Base-by-base conservation (phyloP, 345 rosid genomes). In the Excoecaria agallocha region DNA sequence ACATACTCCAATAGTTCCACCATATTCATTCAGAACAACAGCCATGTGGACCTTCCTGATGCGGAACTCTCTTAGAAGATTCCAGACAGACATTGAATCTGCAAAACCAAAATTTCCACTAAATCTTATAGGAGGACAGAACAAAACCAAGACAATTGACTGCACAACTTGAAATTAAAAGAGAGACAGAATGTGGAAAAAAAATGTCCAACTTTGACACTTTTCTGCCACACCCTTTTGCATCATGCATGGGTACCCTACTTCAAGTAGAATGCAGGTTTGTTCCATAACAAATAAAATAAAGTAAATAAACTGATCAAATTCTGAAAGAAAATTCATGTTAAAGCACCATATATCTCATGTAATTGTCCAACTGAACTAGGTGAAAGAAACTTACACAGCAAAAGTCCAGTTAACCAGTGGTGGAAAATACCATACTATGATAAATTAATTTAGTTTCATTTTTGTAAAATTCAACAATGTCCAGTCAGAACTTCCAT, bases 41-140 rank as follows among this genome's bases (percentile, higher is more conserved):
- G 97, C 99, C 96, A 95, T 93, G 86, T 95, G 97, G 83, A 95
- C 98, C 86, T 95, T 95, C 82, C 98, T 89, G 84, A 93, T 95
- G 69, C 98, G 94, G 50, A 95, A 93, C 83, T 95, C 99, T 84
- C 98, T 89, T 63, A 95, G 97, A 85, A 95, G 99, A 86, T 95
- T 93, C 98, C 99, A 93, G 80, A 95, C 99, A 43, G 96, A 91
- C 99, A 95, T 95, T 70, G 99, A 93, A 89, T 95, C 99, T 91
- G 93, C 84, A 85, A 72, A 78, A 74, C 51, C 74, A 72, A 61
- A 54, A 80, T 63, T 70, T 74, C 38, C 17, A 38, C 51, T 60
- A 70, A 72, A 71, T 30, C 63, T 35, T 71, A 54, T 37, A 61
- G 37, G 11, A 8, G 39, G 62, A 56, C 24, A 52, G 59, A n/a